Percentiles rank a stretch among this genome's conserved stretches.
Conservation (phyloP, 2,329 filamentous ascomycete genomes). For the Ceratocystiopsis minuta region DNA sequence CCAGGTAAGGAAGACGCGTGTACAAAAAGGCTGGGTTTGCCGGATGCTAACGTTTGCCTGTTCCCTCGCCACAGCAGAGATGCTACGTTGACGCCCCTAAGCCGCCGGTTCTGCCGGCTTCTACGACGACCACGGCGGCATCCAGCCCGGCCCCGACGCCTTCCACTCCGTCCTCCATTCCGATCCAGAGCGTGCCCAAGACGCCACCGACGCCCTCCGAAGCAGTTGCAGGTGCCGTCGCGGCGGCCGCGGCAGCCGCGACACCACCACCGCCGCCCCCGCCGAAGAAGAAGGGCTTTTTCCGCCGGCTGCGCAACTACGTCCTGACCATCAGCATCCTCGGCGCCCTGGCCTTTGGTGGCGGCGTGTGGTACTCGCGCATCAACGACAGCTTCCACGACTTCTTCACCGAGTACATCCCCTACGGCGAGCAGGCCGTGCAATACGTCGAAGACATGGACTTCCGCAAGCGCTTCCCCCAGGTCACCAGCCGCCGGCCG, state of each 20-base stretch:
- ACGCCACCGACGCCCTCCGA: slow-evolving; percentile 20
- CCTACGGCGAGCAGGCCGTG: slow-evolving; percentile 85
- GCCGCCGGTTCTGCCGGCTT: slow-evolving; percentile 33
- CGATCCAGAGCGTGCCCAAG: slow-evolving; percentile 20
- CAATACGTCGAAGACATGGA: slow-evolving; percentile 91
- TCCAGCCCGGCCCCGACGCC: slow-evolving; percentile 21
- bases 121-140: slow-evolving; percentile 32
- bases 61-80: slow-evolving; percentile 27
- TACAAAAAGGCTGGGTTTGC: no score
- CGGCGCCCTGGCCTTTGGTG: slow-evolving; percentile 61
- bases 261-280: slow-evolving; percentile 19
- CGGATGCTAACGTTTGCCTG: not conserved
- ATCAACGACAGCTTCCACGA: slow-evolving; percentile 97
- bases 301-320: slow-evolving; percentile 58
- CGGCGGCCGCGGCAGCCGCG: slow-evolving; percentile 16
- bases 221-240: slow-evolving; percentile 13
- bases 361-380: slow-evolving; percentile 82
- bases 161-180: slow-evolving; percentile 20
- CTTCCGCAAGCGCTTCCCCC: slow-evolving; percentile 68
- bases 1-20: slow-evolving; percentile 4
- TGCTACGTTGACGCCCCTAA: slow-evolving; percentile 34
- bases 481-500: slow-evolving; percentile 21
- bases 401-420: slow-evolving; percentile 90
- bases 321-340: slow-evolving; percentile 62
- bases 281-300: slow-evolving; percentile 43